Evolutionary conservation across 352 stramenopile genomes (phyloP), one percentile per base, ranked within the genome.

Genomic region (Pythium aphanidermatum): DNA sequence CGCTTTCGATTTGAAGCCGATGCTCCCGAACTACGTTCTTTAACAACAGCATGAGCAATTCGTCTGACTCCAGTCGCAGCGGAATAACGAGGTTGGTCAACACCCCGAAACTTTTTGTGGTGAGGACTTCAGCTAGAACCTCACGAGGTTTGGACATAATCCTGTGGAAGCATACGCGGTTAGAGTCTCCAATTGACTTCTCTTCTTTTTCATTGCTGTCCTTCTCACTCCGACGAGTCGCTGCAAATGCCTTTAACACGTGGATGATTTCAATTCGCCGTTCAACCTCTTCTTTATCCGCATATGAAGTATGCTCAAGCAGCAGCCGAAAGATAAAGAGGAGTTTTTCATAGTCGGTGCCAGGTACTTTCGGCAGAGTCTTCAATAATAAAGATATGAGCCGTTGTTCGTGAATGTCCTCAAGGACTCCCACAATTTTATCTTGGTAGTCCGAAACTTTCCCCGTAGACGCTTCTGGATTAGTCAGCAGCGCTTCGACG

Each of bases 391-490:
- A 17, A 11, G 64, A 53, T 3, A 78, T 27, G 23, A 88, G 64
- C 40, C 75, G 62, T 24, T 85, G 68, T 30, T 90, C 66, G 32
- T 92, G 80, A 23, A 92, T 85, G 13, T 90, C 80, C 5, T 89
- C 75, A 5, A 92, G 42, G 4, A 92, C 80, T 11, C 77, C 75
- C 14, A 71, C 71, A 34, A 92, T 86, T 20, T 75, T 77, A 58
- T 87, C 74, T 56, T 83, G 71, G 24, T 92, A 92, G 28, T 85
- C 77, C 5, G 73, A 49, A 14, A 56, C 51, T 2, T 40, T 48
- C 4, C 32, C 50, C 32, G 44, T 35, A 4, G 45, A 51, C 3
- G 40, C 37, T 9, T 60, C 44, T n/a, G 66, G 46, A n/a, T 47
- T 26, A 23, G 78, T 47, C 8, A 92, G 61, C 2, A 91, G 51